Percentiles rank a stretch among this genome's conserved stretches.
phyloP scores from a whole-genome alignment of 106 monocot genomes.

The Iris macrosiphon region DNA sequence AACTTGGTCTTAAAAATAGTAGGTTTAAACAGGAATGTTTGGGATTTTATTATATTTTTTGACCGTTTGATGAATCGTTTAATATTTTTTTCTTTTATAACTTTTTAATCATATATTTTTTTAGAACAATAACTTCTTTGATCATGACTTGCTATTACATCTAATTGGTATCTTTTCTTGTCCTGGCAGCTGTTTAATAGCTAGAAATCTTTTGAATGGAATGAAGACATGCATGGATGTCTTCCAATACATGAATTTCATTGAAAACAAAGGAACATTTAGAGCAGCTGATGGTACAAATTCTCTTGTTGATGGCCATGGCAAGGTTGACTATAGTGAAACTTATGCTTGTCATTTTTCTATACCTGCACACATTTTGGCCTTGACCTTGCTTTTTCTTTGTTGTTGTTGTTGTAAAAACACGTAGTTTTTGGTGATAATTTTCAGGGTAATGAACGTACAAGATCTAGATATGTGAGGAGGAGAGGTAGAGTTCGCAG shows the following conservation, averaged over 20 bases:
- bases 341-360: constrained; percentile 4
- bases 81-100: too few species aligned
- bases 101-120: too few species aligned
- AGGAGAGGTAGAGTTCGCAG: constrained; percentile 92
- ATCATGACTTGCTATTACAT: too few species aligned
- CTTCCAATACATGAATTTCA: constrained; percentile 64
- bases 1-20: too few species aligned
- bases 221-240: constrained; percentile 92
- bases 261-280: constrained; percentile 52
- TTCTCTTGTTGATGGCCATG: constrained; percentile 60
- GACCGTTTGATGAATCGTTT: too few species aligned
- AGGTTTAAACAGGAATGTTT: too few species aligned
- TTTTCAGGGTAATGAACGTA: constrained; percentile 62
- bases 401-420: too few species aligned
- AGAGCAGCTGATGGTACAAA: constrained; percentile 44
- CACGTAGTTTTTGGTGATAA: not conserved
- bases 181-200: constrained; percentile 82
- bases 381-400: not conserved
- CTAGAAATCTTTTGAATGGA: constrained; percentile 92
- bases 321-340: constrained; percentile 35
- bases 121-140: too few species aligned
- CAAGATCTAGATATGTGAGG: constrained; percentile 84
- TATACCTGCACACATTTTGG: not conserved
- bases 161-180: constrained; percentile 1
- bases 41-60: too few species aligned